Conservation (phyloP, 2,329 filamentous ascomycete genomes). For the Byssothecium circinans region DNA sequence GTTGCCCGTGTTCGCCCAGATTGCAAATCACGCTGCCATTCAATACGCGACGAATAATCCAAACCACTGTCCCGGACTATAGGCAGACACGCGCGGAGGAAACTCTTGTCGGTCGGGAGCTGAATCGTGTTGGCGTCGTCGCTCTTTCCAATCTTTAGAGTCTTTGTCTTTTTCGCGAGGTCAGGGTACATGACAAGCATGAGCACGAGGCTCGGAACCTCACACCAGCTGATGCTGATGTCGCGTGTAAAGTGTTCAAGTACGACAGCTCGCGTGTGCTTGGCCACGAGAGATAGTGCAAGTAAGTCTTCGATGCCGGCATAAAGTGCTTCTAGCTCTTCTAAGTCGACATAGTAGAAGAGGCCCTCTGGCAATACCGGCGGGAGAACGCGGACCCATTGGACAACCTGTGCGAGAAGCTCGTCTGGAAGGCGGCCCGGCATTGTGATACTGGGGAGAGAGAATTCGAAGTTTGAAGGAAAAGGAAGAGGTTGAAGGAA, state of each 20-base stretch:
- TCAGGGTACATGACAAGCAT: background rate
- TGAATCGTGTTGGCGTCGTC: background rate
- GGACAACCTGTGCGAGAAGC: background rate
- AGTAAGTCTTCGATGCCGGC: background rate
- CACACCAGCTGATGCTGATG: background rate
- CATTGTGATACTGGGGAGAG: background rate
- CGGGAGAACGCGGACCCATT: background rate
- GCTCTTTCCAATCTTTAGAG: background rate
- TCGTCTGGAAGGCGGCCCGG: background rate
- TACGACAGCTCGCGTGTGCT: background rate
- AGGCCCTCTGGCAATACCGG: background rate
- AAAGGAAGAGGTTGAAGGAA: background rate
- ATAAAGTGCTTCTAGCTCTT: background rate
- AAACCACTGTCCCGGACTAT: no score
- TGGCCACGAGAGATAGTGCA: background rate
- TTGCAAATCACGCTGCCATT: background rate
- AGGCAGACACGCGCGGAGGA: background rate
- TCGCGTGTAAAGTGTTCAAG: background rate
- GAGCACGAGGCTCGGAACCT: background rate
- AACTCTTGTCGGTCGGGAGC: background rate
- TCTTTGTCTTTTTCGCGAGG: background rate
- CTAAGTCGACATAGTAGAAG: background rate
- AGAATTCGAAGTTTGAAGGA: background rate
- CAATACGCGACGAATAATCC: background rate
- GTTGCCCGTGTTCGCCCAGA: background rate